Evolutionary conservation across 2,329 filamentous ascomycete genomes (phyloP), one percentile per base, ranked within the genome.

Genomic region (Cytospora piceae): DNA sequence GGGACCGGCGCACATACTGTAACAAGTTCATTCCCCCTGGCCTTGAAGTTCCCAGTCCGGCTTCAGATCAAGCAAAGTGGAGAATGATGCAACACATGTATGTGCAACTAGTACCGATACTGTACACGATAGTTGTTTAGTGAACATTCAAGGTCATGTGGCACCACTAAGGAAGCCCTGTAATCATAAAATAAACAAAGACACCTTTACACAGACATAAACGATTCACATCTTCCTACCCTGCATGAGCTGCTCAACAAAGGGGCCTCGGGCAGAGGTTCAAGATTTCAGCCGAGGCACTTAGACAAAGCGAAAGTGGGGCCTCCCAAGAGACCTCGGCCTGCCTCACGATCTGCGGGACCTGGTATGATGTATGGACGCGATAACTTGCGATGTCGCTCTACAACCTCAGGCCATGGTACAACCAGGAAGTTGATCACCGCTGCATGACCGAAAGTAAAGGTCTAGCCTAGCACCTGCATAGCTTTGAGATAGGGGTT

Each of bases 271-370:
- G 29, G 14, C 39, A 12, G 34, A 42, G 27, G 37, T 42, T 9
- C 24, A 17, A 32, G 42, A 39, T 24, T 15, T n/a, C 61, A 39
- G 55, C 61, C 54, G 54, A 64, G 61, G 61, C 32, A 59, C 32
- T 20, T 27, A 52, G 22, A 51, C 31, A 42, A 42, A 53, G 46
- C 37, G 53, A 52, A 17, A 32, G 61, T 39, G 61, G 61, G 61
- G 39, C 61, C 17, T 29, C 53, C 12, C 53, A 53, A 63, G 29
- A 39, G 32, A 51, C 61, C 61, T 63, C 61, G 61, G 61, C 42
- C 53, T 39, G 53, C 42, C 39, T 22, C 32, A 22, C 31, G 31
- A 29, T 54, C 31, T 51, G 61, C 42, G 53, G 53, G 39, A n/a
- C 42, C 34, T 49, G 29, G 39, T 11, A 32, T 6, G 29, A 57